Evolutionary conservation across 208 protist species (phyloP).

Genomic region (Leishmania martiniquensis): DNA sequence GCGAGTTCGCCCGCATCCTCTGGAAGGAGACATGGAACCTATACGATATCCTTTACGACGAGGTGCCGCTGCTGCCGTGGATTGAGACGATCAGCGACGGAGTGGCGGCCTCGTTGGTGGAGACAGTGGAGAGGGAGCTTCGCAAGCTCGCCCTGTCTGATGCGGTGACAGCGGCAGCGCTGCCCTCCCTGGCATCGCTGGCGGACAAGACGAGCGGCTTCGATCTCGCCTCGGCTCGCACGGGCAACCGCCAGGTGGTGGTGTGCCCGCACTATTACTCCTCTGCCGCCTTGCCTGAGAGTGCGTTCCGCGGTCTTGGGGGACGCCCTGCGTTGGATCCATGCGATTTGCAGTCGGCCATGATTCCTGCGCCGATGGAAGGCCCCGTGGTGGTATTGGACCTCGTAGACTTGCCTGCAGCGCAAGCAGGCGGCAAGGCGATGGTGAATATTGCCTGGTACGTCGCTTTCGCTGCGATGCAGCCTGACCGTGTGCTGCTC

Average conservation of each 20-base stretch:
- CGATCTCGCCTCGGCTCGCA: slow-evolving; percentile 27
- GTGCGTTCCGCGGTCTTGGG: not conserved
- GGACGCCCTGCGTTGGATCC: not conserved
- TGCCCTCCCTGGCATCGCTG: slow-evolving; percentile 18
- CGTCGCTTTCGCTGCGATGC: slow-evolving; percentile 54
- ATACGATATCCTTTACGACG: slow-evolving; percentile 86
- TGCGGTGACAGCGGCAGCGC: not conserved
- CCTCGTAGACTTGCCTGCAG: slow-evolving; percentile 37
- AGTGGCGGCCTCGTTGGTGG: slow-evolving; percentile 4
- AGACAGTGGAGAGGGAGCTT: slow-evolving; percentile 15
- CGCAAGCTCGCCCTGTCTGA: not conserved
- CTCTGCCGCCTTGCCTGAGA: slow-evolving; percentile 15
- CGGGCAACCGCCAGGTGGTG: slow-evolving; percentile 36
- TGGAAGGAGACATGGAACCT: slow-evolving; percentile 91
- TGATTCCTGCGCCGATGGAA: not conserved
- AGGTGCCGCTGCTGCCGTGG: slow-evolving; percentile 63
- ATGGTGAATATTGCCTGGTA: slow-evolving; percentile 63
- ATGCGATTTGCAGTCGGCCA: not conserved
- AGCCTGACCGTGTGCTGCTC: slow-evolving; percentile 37
- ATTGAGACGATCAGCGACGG: slow-evolving; percentile 2
- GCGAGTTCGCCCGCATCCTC: slow-evolving; percentile 27
- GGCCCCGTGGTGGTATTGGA: slow-evolving; percentile 61
- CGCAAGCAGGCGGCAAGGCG: slow-evolving; percentile 25
- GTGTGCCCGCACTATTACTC: slow-evolving; percentile 77
- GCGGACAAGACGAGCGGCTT: slow-evolving; percentile 24